Percentiles rank a stretch among this genome's conserved stretches.
Evolutionary conservation across 2,329 filamentous ascomycete species (phyloP).

Genomic region (Pseudogymnoascus sp.): DNA sequence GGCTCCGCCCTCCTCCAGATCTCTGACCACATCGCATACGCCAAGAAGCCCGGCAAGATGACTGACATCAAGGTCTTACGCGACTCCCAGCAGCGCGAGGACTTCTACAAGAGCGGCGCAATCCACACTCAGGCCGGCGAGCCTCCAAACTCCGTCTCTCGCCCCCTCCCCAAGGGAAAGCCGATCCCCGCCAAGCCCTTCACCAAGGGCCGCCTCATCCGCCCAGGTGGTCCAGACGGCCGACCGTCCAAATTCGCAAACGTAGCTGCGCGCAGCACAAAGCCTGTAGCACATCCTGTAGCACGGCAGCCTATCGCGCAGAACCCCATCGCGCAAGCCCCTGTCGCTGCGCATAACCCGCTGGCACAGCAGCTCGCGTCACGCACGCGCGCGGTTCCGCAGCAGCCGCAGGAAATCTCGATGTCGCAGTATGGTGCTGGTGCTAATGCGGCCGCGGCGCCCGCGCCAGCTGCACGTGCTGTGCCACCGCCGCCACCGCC

Average conservation of each 20-base stretch:
- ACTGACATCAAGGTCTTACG: slow-evolving; percentile 83
- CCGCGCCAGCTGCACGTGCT: slow-evolving; percentile 35
- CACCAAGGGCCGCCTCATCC: slow-evolving; percentile 85
- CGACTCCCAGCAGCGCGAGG: slow-evolving; percentile 66
- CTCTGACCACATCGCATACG: slow-evolving; percentile 80
- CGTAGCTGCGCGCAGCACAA: slow-evolving; percentile 31
- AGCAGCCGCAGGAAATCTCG: neutral
- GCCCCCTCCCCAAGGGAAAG: slow-evolving; percentile 78
- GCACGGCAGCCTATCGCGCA: neutral
- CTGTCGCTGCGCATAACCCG: slow-evolving; percentile 22
- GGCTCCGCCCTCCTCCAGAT: slow-evolving; percentile 70
- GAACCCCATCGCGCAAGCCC: slow-evolving; percentile 14
- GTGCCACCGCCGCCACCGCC: slow-evolving; percentile 56
- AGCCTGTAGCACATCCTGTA: slow-evolving; percentile 24
- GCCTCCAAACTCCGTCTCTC: slow-evolving; percentile 70
- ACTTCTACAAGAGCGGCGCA: slow-evolving; percentile 88
- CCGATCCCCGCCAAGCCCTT: slow-evolving; percentile 82
- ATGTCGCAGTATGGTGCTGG: slow-evolving; percentile 33
- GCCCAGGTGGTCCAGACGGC: slow-evolving; percentile 76
- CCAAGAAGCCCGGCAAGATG: slow-evolving; percentile 94
- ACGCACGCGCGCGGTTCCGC: neutral
- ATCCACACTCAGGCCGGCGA: slow-evolving; percentile 84
- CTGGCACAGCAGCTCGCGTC: slow-evolving; percentile 24
- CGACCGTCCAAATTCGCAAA: slow-evolving; percentile 63
- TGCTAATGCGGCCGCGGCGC: slow-evolving; percentile 27